Evolutionary conservation across 2,329 filamentous ascomycete species (phyloP).

Genomic region (Aaosphaeria pasadenensis): DNA sequence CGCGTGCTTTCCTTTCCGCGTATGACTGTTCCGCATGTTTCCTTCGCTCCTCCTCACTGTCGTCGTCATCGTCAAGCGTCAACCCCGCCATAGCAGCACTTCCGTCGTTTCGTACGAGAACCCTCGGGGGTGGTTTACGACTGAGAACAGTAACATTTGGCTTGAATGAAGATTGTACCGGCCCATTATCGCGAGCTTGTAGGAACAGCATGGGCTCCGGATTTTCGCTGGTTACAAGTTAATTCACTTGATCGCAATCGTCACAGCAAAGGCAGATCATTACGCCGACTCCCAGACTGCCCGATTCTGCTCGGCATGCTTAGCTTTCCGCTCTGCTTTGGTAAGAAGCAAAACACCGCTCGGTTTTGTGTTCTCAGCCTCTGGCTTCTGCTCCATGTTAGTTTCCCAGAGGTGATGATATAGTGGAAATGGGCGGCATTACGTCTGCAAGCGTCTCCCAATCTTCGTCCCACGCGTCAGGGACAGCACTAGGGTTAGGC

Average conservation of each 20-base stretch:
- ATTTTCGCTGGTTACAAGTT: constrained; percentile 57
- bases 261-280: constrained; percentile 18
- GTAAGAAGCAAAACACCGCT: constrained; percentile 53
- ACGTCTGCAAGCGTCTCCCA: constrained; percentile 81
- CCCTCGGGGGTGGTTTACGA: constrained; percentile 67
- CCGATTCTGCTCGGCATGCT: constrained; percentile 79
- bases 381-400: constrained; percentile 25
- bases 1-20: constrained; percentile 74
- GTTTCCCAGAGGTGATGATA: no score
- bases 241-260: no score
- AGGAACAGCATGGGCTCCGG: constrained; percentile 74
- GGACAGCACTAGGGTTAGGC: constrained; percentile 44
- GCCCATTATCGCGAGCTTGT: constrained; percentile 60
- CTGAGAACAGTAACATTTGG: constrained; percentile 80
- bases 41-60: constrained; percentile 61
- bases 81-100: constrained; percentile 45
- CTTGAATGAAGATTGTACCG: constrained; percentile 71
- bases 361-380: constrained; percentile 38
- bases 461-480: constrained; percentile 80
- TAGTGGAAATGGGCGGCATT: constrained; percentile 7
- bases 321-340: constrained; percentile 73
- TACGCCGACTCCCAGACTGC: constrained; percentile 90
- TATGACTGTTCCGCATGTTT: constrained; percentile 64
- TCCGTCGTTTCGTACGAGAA: constrained; percentile 57
- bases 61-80: constrained; percentile 51